These are phyloP conservation scores for Leucosporidium yakuticum DNA, from an alignment of 768 basidiomycete species.

Conservation along the genomic window DNA sequence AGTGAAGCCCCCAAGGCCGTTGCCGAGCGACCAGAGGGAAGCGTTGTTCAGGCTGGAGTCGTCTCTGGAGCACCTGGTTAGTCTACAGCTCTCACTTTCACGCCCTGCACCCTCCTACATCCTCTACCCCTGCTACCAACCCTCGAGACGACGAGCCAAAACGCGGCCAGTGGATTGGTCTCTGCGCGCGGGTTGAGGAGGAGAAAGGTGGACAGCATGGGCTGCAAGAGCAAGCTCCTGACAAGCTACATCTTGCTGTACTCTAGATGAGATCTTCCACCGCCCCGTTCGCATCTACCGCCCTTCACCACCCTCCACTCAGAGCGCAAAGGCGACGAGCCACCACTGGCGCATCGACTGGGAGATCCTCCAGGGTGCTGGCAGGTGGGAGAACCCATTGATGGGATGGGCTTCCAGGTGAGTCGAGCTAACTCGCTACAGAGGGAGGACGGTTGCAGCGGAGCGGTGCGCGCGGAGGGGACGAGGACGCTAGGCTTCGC, in stretches of 20 bases:
- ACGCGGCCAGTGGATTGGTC: too few relatives aligned
- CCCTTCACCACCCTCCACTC: conserved; percentile 81
- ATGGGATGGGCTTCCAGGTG: conserved; percentile 97
- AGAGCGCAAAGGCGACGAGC: conserved; percentile 78
- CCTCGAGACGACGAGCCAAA: not conserved
- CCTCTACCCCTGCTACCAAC: not conserved
- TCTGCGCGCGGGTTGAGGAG: too few relatives aligned
- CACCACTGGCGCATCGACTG: conserved; percentile 92
- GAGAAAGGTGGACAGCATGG: too few relatives aligned
- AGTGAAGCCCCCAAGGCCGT: not conserved
- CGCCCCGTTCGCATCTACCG: conserved; percentile 87
- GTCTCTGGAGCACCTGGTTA: conserved; percentile 32
- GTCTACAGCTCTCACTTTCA: too few relatives aligned
- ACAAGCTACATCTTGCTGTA: not conserved
- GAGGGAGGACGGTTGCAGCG: not conserved
- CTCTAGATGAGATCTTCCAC: conserved; percentile 70
- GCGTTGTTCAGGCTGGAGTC: conserved; percentile 30
- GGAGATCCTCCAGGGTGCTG: conserved; percentile 79
- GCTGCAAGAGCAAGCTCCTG: too few relatives aligned
- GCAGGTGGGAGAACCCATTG: conserved; percentile 94
- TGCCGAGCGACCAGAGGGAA: conserved; percentile 25
- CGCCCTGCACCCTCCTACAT: not conserved
- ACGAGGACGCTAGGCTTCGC: too few relatives aligned
- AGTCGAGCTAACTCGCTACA: conserved; percentile 42
- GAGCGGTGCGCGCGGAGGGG: too few relatives aligned